Evolutionary conservation across 305 asterid species (phyloP), one percentile per base, ranked within the genome.

Genomic region (Solanum hybrid): DNA sequence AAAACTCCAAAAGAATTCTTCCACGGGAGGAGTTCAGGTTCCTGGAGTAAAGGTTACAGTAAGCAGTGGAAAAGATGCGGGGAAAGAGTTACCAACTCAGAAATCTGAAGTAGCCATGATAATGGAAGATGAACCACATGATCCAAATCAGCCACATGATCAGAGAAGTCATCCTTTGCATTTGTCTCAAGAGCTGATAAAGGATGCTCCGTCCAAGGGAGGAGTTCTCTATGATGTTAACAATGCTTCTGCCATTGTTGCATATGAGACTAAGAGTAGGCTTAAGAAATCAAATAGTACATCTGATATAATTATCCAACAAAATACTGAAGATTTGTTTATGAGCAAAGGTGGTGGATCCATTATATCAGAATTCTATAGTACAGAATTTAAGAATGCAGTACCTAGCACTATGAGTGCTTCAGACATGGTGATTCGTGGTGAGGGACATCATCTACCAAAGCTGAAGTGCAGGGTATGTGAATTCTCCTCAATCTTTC

Each of bases 401-500:
- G 91, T 92, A 77, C 93, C 86, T 27, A 91, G 91, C 88, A 75
- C 93, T 89, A 94, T 90, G 93, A 93, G 93, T 90, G 93, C 94
- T 89, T 96, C 98, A 17, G 98, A 95, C 89, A 92, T 89, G 93
- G 93, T 93, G 32, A 86, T 96, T 68, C 95, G 92, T 41, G 93
- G 92, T 88, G 99, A 94, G 93, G 94, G 94, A 78, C 85, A 89
- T 89, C 95, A 94, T 89, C 90, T 38, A 90, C 93, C 94, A 34
- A 97, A 95, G 97, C 98, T 96, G 88, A 94, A 95, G 91, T 97
- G 98, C 89, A 97, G 99, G 96, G 99, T 96, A 93, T 82, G 94
- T 85, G 89, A n/a, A 85, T 72, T 88, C 75, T 72, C 79, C 90
- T 91, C 61, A 82, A 79, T 80, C 92, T 34, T 91, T 31, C 39